Evolutionary conservation across 164 flowering plant genomes (phyloP).

Genomic region (Protea cynaroides): DNA sequence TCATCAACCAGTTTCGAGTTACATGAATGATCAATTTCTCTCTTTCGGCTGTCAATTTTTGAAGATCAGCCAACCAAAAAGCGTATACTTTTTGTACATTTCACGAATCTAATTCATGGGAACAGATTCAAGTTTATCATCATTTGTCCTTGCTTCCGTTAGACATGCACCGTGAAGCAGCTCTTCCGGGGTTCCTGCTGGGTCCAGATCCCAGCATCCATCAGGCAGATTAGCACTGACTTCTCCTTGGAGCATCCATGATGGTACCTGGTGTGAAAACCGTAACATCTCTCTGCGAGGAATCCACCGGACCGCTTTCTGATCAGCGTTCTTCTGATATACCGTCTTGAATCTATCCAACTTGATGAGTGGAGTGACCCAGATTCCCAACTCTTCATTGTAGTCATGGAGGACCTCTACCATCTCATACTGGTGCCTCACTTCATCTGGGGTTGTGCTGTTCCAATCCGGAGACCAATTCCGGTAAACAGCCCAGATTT

Average conservation of each 20-base stretch:
- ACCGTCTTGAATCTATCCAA: slow-evolving; percentile 74
- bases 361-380: slow-evolving; percentile 57
- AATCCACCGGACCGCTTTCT: slow-evolving; percentile 47
- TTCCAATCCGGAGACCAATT: slow-evolving; percentile 86
- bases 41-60: slow-evolving; percentile 7
- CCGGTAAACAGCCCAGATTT: slow-evolving; percentile 82
- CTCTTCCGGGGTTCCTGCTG: slow-evolving; percentile 90
- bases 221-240: slow-evolving; percentile 46
- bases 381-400: slow-evolving; percentile 61
- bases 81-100: slow-evolving; percentile 26
- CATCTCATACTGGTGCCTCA: slow-evolving; percentile 78
- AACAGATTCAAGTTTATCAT: slow-evolving; percentile 8
- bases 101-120: slow-evolving; percentile 12
- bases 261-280: slow-evolving; percentile 94
- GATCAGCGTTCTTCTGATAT: slow-evolving; percentile 37
- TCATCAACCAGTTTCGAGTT: not conserved
- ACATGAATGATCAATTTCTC: slow-evolving; percentile 1
- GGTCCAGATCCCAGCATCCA: slow-evolving; percentile 94
- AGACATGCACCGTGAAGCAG: slow-evolving; percentile 40
- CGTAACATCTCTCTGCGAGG: slow-evolving; percentile 80
- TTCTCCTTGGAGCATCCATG: slow-evolving; percentile 54
- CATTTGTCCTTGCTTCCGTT: slow-evolving; percentile 19
- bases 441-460: slow-evolving; percentile 52
- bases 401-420: slow-evolving; percentile 86
- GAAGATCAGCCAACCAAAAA: slow-evolving; percentile 11